A percentile compares a stretch with the other conserved stretches of the same genome.
These are phyloP conservation scores for Mortierella sp. DNA, from an alignment of 371 early-diverging fungal species.

Conservation along the genomic window DNA sequence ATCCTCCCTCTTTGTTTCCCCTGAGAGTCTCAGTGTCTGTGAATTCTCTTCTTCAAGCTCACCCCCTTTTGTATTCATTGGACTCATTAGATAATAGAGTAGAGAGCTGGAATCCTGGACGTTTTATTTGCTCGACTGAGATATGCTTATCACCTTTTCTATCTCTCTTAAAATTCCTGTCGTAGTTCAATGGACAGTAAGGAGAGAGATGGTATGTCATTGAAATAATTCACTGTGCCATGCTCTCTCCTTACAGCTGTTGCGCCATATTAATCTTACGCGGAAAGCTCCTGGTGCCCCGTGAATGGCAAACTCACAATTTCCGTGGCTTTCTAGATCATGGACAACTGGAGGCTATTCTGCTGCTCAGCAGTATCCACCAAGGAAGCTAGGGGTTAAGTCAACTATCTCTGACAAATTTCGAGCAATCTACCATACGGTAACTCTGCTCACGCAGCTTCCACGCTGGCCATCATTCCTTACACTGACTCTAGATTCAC, in stretches of 20 bases:
- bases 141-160: too few species aligned
- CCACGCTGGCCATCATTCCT: neutral
- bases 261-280: constrained; percentile 5
- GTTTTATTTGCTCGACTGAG: too few species aligned
- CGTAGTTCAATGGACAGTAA: neutral
- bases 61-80: neutral
- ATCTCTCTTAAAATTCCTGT: neutral
- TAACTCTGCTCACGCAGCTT: neutral
- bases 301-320: neutral
- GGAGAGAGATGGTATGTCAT: neutral
- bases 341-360: neutral
- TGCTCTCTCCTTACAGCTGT: neutral
- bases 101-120: too few species aligned
- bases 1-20: neutral
- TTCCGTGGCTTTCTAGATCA: neutral
- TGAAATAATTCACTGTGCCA: neutral
- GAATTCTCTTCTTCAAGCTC: neutral
- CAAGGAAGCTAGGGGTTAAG: neutral
- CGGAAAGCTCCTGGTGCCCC: neutral
- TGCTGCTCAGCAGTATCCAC: neutral
- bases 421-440: too few species aligned
- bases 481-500: neutral
- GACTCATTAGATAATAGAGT: neutral
- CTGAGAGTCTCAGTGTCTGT: neutral
- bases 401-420: neutral